Base-by-base conservation (phyloP, 345 rosid genomes). In the Eucalyptus marginata region DNA sequence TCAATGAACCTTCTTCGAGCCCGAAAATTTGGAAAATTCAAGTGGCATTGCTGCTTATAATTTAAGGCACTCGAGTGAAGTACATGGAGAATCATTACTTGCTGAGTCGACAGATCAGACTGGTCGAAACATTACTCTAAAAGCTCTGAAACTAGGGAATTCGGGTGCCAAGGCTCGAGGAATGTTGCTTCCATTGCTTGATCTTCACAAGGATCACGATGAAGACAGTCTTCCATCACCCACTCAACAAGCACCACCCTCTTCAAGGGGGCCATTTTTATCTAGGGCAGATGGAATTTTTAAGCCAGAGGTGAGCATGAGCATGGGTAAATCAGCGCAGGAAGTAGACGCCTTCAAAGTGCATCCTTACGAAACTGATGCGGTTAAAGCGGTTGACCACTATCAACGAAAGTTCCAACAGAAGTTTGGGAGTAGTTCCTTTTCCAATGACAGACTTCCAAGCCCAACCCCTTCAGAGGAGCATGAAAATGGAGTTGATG, bases 401-500 rank as follows among this genome's bases (percentile, higher is more conserved):
- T 98, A 97, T 92, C 99, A 96, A 90, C 95, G 94, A 91, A 97
- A 93, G 56, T 97, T 96, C 92, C 92, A 94, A 86, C 93, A 86
- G 68, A 90, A 52, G 87, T 50, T 86, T 29, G 83, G 83, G 47
- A 10, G 83, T 40, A 20, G 88, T 88, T 92, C 97, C 90, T 90
- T 89, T 90, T 88, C 90, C 68, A 90, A 83, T 64, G 94, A 94
- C 87, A 94, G 91, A 58, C 99, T 98, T 93, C 99, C 99, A 66
- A 98, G 99, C 87, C 99, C 99, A 56, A 98, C 99, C 58, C 99
- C 99, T 80, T 98, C 99, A 15, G 97, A 92, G 89, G 99, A 97
- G 89, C 93, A 95, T 84, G 93, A 90, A 87, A 93, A 90, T 88
- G 94, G 92, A 27, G 94, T 87, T 91, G 96, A 90, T 87, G 97